Evolutionary conservation across 768 basidiomycete genomes (phyloP), one percentile per base, ranked within the genome.

Genomic region (Clathrus columnatus): DNA sequence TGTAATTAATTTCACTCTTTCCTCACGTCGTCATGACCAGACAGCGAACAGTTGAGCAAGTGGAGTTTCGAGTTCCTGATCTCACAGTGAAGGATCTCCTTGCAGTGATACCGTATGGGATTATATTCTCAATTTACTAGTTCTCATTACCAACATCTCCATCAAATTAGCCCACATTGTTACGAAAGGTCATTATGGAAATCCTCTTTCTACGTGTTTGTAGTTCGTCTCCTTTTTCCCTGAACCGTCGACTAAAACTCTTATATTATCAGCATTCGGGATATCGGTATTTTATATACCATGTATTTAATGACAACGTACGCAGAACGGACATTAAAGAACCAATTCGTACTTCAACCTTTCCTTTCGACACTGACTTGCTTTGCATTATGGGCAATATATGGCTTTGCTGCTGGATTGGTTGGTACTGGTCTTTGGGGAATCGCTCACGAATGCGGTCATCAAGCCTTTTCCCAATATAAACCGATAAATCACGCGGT

Each of bases 371-470:
- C 81, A 24, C 71, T 79, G 41, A 80, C 81, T 43, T 75, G 81
- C 41, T 69, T 88, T 61, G 73, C 81, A 0, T 62, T 92, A 27
- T 94, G 91, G 91, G 75, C 85, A 2, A 60, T 88, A 42, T 95
- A 95, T 69, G 77, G 83, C 27, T 87, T 95, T 71, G 80, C 78
- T 65, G 72, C 84, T 5, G 93, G 95, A 52, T 81, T 95, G 26
- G 87, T 92, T 58, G 85, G 77, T 5, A 97, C 94, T 18, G 95
- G 95, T 57, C 74, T 97, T 50, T 97, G 95, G 95, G 86, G 93
- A 60, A 74, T 95, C 58, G 93, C 85, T 46, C 92, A 95, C 66
- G 93, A 97, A 71, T 93, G 91, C 62, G 95, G 95, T 28, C 95
- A 99, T 69, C 92, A 95, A 69, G 88, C 90, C 0, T 99, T 91